Conservation (phyloP, 768 basidiomycete genomes). For the Tricholoma saponaceum region DNA sequence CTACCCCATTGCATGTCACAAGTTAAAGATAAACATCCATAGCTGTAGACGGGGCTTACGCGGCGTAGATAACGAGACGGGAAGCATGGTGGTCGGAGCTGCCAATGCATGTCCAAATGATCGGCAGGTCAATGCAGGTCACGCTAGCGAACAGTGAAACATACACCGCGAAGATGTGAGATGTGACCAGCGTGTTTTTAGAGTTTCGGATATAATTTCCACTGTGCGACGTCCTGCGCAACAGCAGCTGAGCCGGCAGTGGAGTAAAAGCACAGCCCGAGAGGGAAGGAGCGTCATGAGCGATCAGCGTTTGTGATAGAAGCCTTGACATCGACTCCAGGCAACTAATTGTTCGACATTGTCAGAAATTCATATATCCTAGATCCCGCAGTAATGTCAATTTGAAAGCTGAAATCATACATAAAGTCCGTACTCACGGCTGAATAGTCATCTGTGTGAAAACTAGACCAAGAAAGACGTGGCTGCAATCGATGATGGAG, state of each 20-base stretch:
- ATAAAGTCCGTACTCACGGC: too few species aligned
- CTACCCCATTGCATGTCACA: background rate
- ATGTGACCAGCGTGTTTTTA: background rate
- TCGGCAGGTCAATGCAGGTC: background rate
- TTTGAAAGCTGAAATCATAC: too few species aligned
- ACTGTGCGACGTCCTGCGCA: background rate
- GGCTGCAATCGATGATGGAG: too few species aligned
- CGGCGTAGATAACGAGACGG: background rate
- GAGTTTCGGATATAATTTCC: background rate
- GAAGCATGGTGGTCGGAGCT: background rate
- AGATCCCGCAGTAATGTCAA: too few species aligned
- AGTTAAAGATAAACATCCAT: background rate
- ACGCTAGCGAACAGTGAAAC: background rate
- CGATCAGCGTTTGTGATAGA: background rate
- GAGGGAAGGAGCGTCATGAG: too few species aligned
- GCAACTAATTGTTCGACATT: too few species aligned
- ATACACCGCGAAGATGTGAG: background rate
- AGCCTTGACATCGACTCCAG: background rate
- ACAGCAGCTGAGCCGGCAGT: background rate
- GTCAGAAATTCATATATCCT: too few species aligned
- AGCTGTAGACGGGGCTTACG: background rate
- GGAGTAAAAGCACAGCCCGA: background rate
- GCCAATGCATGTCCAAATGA: background rate
- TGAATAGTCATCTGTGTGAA: too few species aligned
- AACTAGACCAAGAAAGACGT: too few species aligned